Evolutionary conservation across 768 basidiomycete species (phyloP).

Genomic region (Collybia sp.): DNA sequence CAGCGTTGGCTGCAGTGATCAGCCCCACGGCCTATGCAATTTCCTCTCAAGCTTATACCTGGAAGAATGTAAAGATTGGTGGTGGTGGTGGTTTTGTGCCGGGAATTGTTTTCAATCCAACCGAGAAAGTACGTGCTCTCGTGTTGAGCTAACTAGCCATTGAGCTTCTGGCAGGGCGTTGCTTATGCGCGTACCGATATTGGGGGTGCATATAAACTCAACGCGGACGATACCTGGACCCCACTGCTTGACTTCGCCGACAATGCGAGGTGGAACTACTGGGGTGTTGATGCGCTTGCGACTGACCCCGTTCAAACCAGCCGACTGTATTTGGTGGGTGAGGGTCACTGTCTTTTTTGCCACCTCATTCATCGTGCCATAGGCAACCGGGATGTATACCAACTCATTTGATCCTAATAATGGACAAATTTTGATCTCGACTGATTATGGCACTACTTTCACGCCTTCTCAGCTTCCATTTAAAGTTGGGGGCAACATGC

Average conservation of each 20-base stretch:
- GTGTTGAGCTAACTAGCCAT: not conserved
- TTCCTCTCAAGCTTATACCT: conserved; percentile 48
- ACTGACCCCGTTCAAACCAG: conserved; percentile 55
- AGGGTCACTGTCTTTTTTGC: not conserved
- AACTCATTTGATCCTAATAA: conserved; percentile 62
- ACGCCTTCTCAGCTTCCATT: conserved; percentile 49
- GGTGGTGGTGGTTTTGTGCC: conserved; percentile 49
- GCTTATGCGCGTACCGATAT: conserved; percentile 68
- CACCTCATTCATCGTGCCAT: not conserved
- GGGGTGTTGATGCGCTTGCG: conserved; percentile 59
- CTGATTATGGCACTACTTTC: conserved; percentile 53
- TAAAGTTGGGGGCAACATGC: conserved; percentile 70
- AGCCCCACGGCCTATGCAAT: conserved; percentile 29
- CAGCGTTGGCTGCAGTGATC: conserved; percentile 21
- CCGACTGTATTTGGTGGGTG: conserved; percentile 45
- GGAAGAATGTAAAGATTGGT: conserved; percentile 59
- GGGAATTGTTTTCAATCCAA: conserved; percentile 59
- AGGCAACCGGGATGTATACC: conserved; percentile 60
- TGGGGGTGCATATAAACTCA: conserved; percentile 60
- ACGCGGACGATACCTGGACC: conserved; percentile 57
- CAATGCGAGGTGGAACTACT: conserved; percentile 49
- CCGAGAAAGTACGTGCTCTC: conserved; percentile 30
- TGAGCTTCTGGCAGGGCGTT: conserved; percentile 32
- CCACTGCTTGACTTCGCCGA: conserved; percentile 54
- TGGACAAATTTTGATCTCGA: conserved; percentile 57